These are phyloP conservation scores for Pseudoturritis turrita DNA, from an alignment of 345 rosid species.

Conservation along the genomic window DNA sequence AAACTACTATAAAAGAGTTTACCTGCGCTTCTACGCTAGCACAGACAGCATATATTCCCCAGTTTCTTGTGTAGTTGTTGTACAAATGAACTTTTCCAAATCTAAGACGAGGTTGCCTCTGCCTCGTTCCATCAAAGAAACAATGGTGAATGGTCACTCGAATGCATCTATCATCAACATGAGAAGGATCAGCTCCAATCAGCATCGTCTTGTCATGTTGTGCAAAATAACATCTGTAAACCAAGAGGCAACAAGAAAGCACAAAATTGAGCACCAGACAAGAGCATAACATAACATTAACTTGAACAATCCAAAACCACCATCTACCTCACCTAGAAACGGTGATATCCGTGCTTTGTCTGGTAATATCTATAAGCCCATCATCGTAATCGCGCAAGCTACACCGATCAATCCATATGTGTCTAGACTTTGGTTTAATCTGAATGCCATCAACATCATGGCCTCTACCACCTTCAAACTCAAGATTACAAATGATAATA, in stretches of 20 bases:
- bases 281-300: not conserved
- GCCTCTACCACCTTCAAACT: slow-evolving; percentile 93
- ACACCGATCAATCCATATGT: slow-evolving; percentile 92
- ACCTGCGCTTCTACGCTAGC: slow-evolving; percentile 97
- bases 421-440: slow-evolving; percentile 84
- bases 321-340: slow-evolving; percentile 61
- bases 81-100: slow-evolving; percentile 86
- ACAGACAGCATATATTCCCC: slow-evolving; percentile 90
- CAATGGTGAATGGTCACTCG: slow-evolving; percentile 91
- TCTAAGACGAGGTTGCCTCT: slow-evolving; percentile 88
- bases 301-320: not conserved
- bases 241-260: not conserved
- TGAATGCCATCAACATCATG: slow-evolving; percentile 90
- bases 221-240: slow-evolving; percentile 64
- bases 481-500: slow-evolving; percentile 69
- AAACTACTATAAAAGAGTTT: not conserved
- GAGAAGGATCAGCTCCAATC: slow-evolving; percentile 79
- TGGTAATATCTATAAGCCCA: slow-evolving; percentile 82
- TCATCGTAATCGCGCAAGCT: slow-evolving; percentile 83
- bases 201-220: slow-evolving; percentile 84
- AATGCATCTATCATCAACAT: slow-evolving; percentile 71
- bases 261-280: not conserved
- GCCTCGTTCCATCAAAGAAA: slow-evolving; percentile 83
- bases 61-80: slow-evolving; percentile 84
- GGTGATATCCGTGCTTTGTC: slow-evolving; percentile 83